Evolutionary conservation across 768 basidiomycete genomes (phyloP).

Genomic region (Leccinum fibrillosum): DNA sequence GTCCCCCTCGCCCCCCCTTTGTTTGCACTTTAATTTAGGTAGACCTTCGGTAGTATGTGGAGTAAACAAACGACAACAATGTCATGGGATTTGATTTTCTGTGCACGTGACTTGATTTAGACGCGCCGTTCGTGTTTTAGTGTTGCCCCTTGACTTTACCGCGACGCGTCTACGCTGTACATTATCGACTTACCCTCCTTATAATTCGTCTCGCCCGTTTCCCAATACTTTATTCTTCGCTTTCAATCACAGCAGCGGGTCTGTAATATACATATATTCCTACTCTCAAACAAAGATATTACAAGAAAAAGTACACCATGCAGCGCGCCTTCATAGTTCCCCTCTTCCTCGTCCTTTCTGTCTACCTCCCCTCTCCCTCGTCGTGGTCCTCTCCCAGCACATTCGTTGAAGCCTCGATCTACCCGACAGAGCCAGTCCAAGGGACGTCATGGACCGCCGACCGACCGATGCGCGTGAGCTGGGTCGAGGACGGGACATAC

Average conservation of each 20-base stretch:
- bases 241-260: conserved; percentile 24
- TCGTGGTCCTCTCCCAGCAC: not conserved
- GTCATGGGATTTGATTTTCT: conserved; percentile 22
- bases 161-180: not conserved
- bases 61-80: not conserved
- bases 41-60: not conserved
- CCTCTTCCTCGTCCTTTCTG: not conserved
- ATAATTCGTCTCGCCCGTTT: not conserved
- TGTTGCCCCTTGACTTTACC: too few species aligned
- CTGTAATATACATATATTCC: conserved; percentile 16
- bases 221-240: not conserved
- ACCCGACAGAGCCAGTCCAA: conserved; percentile 48
- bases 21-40: conserved; percentile 6
- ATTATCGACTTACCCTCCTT: not conserved
- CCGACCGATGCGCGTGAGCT: conserved; percentile 39
- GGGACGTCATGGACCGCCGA: conserved; percentile 45
- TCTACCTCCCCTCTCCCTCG: conserved; percentile 3
- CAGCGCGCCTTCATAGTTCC: not conserved
- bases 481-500: conserved; percentile 45
- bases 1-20: conserved; percentile 1
- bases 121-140: not conserved
- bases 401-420: conserved; percentile 37
- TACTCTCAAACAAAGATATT: not conserved
- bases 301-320: conserved; percentile 7
- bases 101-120: conserved; percentile 19